Evolutionary conservation across 2,329 filamentous ascomycete species (phyloP), one percentile per base, ranked within the genome.

Genomic region (Diaporthe sp.): DNA sequence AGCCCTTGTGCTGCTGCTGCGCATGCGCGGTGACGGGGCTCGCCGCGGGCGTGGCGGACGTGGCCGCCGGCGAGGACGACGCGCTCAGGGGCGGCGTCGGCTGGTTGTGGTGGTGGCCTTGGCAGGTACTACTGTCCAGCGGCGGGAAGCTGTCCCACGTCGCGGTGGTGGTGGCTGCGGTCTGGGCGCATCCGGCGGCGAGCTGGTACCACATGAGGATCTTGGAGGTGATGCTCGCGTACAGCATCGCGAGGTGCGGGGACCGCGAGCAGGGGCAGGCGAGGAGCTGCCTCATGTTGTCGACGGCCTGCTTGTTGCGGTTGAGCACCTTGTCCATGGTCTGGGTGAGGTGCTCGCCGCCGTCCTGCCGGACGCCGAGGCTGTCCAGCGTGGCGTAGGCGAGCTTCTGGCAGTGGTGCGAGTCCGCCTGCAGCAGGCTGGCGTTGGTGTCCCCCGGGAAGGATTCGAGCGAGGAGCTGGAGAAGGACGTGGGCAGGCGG

Each of bases 151-250:
- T 71, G 63, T 75, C 73, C 73, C 73, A 75, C 30, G 73, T 44
- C 63, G 63, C 32, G 44, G 63, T 27, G 44, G 63, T n/a, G 32
- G 63, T 8, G 35, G n/a, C n/a, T 25, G 50, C 66, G 58, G 66
- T 51, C 42, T 37, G 73, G 37, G 71, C 65, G 66, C 73, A 75
- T 25, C 73, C 73, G 35, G 73, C 71, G 7, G 71, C 73, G 50
- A 75, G 71, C 65, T 75, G 73, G 66, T 75, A 75, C 71, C 73
- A 73, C 73, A 75, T 75, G 58, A 75, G 73, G 58, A 75, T 73
- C 73, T 75, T 75, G 65, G 73, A 75, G 15, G 71, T 75, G 73
- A 75, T 75, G 58, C 71, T 73, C 15, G 73, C 73, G 32, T 75
- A 75, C 22, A 75, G 73, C 73, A 75, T 75, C 39, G 71, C 73